A percentile compares a stretch with the other conserved stretches of the same genome.
Evolutionary conservation across 106 monocot genomes (phyloP).

Genomic region (Xerophyta viscosa): DNA sequence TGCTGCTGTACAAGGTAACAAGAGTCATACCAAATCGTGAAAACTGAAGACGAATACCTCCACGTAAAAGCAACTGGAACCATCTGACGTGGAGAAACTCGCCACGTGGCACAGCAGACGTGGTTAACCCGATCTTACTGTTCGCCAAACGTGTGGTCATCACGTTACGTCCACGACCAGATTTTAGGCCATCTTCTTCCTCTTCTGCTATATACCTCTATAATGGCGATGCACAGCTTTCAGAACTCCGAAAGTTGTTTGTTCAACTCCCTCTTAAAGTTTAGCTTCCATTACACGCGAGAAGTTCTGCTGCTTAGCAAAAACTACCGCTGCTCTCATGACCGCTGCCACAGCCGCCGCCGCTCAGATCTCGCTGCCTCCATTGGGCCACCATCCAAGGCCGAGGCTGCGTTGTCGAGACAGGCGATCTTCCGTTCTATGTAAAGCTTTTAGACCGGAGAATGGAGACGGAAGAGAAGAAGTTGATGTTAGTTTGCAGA

Average conservation of each 20-base stretch:
- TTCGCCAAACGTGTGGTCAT: conserved; percentile 75
- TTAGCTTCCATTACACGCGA: no score
- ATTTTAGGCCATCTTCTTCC: conserved; percentile 3
- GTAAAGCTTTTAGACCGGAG: conserved; percentile 46
- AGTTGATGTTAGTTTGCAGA: background rate
- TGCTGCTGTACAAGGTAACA: no score
- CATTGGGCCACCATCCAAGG: conserved; percentile 1
- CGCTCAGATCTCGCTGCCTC: conserved; percentile 7
- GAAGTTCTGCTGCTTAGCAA: no score
- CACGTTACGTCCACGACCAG: conserved; percentile 36
- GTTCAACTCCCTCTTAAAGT: no score
- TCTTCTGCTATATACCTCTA: no score
- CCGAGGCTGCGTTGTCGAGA: conserved; percentile 3
- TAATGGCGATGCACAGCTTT: no score
- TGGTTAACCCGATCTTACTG: conserved; percentile 21
- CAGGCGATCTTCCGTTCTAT: background rate
- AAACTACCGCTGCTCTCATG: background rate
- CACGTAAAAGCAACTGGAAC: background rate
- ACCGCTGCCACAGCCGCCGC: conserved; percentile 28
- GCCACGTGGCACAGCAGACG: conserved; percentile 27
- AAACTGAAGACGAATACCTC: no score
- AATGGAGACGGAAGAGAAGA: conserved; percentile 13
- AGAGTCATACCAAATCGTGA: no score
- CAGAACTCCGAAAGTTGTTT: no score
- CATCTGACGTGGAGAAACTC: background rate